Conservation (phyloP, 345 rosid genomes). For the Noccaea bulbosa region DNA sequence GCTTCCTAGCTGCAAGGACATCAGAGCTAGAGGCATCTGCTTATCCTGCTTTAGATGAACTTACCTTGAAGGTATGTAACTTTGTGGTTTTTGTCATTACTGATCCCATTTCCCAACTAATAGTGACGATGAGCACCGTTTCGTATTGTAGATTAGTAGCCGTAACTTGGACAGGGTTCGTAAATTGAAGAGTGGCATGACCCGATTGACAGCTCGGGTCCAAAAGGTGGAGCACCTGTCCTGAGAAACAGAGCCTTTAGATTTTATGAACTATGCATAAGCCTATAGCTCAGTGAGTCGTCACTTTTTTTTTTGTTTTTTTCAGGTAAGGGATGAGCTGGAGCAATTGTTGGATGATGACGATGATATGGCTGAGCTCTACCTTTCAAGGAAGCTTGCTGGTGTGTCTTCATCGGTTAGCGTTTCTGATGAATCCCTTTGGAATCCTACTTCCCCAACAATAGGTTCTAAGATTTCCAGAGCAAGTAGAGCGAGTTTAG, state of each 20-base stretch:
- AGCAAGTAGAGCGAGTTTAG: conserved; percentile 85
- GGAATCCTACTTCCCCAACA: conserved; percentile 85
- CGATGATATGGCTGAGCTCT: conserved; percentile 93
- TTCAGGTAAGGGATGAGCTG: conserved; percentile 89
- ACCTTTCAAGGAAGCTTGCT: conserved; percentile 80
- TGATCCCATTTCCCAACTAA: conserved; percentile 10
- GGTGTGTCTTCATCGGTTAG: conserved; percentile 67
- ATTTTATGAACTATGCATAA: neutral
- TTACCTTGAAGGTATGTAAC: conserved; percentile 66
- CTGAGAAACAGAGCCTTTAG: neutral
- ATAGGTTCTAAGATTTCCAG: conserved; percentile 90
- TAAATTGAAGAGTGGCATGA: conserved; percentile 90
- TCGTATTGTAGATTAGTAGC: conserved; percentile 70
- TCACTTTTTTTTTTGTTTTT: conserved; percentile 36
- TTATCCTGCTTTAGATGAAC: conserved; percentile 90
- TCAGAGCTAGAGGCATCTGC: conserved; percentile 84
- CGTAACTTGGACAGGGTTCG: conserved; percentile 93
- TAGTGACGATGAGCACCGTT: neutral
- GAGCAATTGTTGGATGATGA: conserved; percentile 93
- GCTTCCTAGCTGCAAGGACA: conserved; percentile 80
- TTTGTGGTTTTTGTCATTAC: neutral
- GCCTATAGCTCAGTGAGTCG: neutral
- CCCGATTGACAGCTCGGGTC: conserved; percentile 82
- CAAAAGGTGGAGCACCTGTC: conserved; percentile 62
- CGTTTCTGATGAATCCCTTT: conserved; percentile 66